Conservation (phyloP, 83 land plant species). For the Picea mariana region DNA sequence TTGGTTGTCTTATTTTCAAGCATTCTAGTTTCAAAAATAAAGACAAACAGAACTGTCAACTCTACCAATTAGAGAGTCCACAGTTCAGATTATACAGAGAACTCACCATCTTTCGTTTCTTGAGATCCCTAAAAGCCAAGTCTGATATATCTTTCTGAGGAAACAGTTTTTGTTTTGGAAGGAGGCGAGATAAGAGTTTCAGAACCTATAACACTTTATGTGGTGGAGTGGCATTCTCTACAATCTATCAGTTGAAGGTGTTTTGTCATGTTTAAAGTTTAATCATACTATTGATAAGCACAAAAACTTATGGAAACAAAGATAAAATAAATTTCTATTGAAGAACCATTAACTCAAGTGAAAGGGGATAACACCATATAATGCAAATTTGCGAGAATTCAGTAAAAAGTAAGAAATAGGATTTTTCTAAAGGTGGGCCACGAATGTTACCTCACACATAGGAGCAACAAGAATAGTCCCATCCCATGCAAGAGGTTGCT, state of each 20-base stretch:
- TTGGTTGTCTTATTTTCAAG: too few relatives aligned
- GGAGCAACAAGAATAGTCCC: slow-evolving; percentile 87
- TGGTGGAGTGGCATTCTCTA: slow-evolving; percentile 71
- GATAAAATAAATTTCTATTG: not conserved
- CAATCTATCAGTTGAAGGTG: slow-evolving; percentile 40
- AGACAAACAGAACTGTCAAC: too few relatives aligned
- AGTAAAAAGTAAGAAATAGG: not conserved
- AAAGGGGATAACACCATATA: not conserved
- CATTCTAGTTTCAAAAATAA: too few relatives aligned
- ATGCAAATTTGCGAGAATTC: not conserved
- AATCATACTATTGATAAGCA: not conserved
- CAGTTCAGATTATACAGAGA: too few relatives aligned
- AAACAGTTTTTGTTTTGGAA: too few relatives aligned
- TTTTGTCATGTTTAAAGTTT: not conserved
- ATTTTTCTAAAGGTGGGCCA: not conserved
- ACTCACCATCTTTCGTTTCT: too few relatives aligned
- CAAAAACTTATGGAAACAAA: not conserved
- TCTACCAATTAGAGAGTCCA: too few relatives aligned
- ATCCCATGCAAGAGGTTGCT: slow-evolving; percentile 61
- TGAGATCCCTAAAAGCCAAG: too few relatives aligned
- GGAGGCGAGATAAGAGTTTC: slow-evolving; percentile 30
- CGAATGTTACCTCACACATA: slow-evolving; percentile 72
- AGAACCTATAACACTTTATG: slow-evolving; percentile 35
- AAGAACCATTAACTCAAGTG: not conserved
- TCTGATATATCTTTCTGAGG: too few relatives aligned